A percentile compares a stretch with the other conserved stretches of the same genome.
Evolutionary conservation across 225 moss, liverwort and hornwort genomes (phyloP).

Genomic region (Ulota crispa): DNA sequence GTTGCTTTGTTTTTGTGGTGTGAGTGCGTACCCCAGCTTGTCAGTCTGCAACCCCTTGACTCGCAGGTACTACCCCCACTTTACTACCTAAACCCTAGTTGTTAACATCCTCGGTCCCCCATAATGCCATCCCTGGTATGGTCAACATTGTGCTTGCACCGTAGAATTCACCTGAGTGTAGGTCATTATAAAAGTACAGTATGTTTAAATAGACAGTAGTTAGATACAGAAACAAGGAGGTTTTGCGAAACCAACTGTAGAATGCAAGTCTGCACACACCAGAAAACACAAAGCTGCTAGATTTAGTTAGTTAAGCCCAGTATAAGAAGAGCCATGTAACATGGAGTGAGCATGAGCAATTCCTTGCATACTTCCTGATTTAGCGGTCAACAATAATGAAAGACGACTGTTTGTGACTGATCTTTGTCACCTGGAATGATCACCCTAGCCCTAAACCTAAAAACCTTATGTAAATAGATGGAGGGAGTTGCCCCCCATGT

Average conservation of each 20-base stretch:
- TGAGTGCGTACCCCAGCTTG: conserved; percentile 95
- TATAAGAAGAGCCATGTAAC: not conserved
- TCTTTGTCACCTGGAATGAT: conserved; percentile 1
- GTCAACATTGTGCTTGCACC: not conserved
- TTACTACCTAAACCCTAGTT: not conserved
- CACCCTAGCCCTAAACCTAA: conserved; percentile 11
- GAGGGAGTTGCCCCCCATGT: conserved; percentile 97
- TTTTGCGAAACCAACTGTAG: not conserved
- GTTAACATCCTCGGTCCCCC: not conserved
- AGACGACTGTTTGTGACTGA: not conserved
- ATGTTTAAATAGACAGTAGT: not conserved
- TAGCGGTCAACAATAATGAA: not conserved
- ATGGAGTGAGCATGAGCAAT: not conserved
- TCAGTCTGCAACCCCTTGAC: conserved; percentile 96
- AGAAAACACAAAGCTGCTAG: not conserved
- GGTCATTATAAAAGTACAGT: not conserved
- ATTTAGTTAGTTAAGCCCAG: not conserved
- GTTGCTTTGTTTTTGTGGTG: conserved; percentile 94
- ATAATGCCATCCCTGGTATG: not conserved
- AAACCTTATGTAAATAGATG: conserved; percentile 51
- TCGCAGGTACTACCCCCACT: conserved; percentile 52
- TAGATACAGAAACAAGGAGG: not conserved
- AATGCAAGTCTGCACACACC: conserved; percentile 10
- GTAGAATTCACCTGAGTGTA: not conserved
- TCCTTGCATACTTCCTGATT: not conserved